Percentiles rank a stretch among this genome's conserved stretches.
Evolutionary conservation across 345 rosid species (phyloP).

Genomic region (Streptanthus diversifolius): DNA sequence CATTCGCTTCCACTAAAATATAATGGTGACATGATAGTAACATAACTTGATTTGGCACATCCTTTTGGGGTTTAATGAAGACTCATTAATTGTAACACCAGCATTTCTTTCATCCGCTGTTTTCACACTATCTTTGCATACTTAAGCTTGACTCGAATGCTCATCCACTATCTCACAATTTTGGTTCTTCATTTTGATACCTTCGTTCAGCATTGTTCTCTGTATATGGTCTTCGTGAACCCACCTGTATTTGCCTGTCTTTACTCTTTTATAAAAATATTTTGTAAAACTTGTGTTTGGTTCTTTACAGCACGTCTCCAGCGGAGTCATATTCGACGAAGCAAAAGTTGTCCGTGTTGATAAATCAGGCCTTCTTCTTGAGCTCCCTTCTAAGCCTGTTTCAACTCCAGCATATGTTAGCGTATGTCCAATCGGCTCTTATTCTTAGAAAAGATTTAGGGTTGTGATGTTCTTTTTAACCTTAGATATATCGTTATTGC

Average conservation of each 20-base stretch:
- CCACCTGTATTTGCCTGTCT: not conserved
- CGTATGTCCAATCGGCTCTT: slow-evolving; percentile 46
- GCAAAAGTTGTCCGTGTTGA: slow-evolving; percentile 89
- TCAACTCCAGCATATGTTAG: slow-evolving; percentile 73
- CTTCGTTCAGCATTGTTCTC: slow-evolving; percentile 4
- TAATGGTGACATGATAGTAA: not conserved
- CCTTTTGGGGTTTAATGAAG: not conserved
- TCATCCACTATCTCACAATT: not conserved
- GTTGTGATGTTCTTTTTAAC: slow-evolving; percentile 21
- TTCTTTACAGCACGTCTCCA: slow-evolving; percentile 57
- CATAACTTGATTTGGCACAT: slow-evolving; percentile 5
- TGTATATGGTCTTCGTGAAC: slow-evolving; percentile 5
- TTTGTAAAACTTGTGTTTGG: slow-evolving; percentile 13
- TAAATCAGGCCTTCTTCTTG: slow-evolving; percentile 80
- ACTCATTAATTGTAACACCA: not conserved
- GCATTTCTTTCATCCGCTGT: not conserved
- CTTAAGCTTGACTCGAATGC: slow-evolving; percentile 9
- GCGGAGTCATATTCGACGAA: slow-evolving; percentile 75
- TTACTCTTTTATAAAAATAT: not conserved
- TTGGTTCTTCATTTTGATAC: slow-evolving; percentile 4
- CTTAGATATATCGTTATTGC: slow-evolving; percentile 5
- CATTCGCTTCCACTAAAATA: not conserved
- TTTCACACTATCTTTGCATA: not conserved
- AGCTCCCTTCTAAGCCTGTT: slow-evolving; percentile 63
- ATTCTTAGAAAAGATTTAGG: not conserved